Conservation (phyloP, 345 rosid species). For the Gossypium ekmanianum region DNA sequence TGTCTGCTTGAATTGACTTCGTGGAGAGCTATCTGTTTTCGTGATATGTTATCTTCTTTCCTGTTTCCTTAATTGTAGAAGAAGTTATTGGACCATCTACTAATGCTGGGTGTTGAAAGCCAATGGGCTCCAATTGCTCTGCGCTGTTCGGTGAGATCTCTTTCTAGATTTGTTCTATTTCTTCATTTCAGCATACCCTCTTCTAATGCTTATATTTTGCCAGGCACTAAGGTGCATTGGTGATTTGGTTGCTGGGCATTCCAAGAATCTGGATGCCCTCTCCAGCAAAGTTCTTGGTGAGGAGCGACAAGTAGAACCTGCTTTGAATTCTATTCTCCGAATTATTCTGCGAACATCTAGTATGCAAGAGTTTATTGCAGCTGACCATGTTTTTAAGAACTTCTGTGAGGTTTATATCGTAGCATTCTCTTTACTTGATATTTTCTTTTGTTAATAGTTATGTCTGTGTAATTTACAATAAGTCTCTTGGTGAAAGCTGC, state of each 20-base stretch:
- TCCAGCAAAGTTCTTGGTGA: conserved; percentile 92
- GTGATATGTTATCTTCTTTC: conserved; percentile 20
- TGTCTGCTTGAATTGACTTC: conserved; percentile 8
- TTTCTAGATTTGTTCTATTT: conserved; percentile 4
- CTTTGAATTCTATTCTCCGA: conserved; percentile 86
- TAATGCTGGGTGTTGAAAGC: conserved; percentile 89
- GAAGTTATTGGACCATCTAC: conserved; percentile 72
- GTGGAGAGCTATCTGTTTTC: not conserved
- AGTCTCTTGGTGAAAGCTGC: not conserved
- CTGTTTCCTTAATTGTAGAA: conserved; percentile 45
- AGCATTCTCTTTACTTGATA: conserved; percentile 7
- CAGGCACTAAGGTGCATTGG: conserved; percentile 88
- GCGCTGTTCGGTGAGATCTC: conserved; percentile 68
- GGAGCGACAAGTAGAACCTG: conserved; percentile 84
- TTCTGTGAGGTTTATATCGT: conserved; percentile 76
- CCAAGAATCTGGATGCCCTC: conserved; percentile 74
- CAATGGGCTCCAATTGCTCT: conserved; percentile 92
- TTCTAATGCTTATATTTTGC: conserved; percentile 23
- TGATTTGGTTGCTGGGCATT: conserved; percentile 68
- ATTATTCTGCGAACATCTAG: conserved; percentile 84
- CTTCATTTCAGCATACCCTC: not conserved
- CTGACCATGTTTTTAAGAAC: conserved; percentile 79
- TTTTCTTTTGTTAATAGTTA: conserved; percentile 2
- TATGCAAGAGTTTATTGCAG: conserved; percentile 84
- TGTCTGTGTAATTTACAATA: not conserved